phyloP scores from a whole-genome alignment of 495 filamentous ascomycete genomes.

The Cercophora samala region DNA sequence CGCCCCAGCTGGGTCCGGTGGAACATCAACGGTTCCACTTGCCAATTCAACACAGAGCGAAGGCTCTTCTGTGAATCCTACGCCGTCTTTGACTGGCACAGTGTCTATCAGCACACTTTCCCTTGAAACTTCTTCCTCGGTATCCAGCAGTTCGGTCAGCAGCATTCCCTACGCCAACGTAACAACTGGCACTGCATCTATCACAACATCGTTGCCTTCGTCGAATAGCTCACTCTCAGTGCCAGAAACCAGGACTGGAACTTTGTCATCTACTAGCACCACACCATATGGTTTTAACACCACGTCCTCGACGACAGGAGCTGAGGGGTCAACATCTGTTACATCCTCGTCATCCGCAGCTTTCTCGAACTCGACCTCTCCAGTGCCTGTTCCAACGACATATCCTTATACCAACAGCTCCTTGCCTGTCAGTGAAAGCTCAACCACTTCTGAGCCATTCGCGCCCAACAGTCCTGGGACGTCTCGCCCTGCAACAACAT shows the following conservation, averaged over 20 bases:
- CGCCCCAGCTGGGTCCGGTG: not conserved
- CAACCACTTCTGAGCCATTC: not conserved
- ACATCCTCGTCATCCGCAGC: not conserved
- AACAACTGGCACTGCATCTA: not conserved
- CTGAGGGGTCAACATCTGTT: not conserved
- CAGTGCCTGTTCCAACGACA: not conserved
- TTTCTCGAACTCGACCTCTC: not conserved
- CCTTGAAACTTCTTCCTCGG: not conserved
- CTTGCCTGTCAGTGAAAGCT: not conserved
- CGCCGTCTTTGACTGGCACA: slow-evolving; percentile 4
- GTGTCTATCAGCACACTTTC: slow-evolving; percentile 1
- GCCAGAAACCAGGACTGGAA: not conserved
- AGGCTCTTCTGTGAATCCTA: not conserved
- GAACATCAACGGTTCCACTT: not conserved
- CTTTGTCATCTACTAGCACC: not conserved
- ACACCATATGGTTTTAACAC: not conserved
- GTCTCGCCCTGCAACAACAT: not conserved
- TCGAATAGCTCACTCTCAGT: not conserved
- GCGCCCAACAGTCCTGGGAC: not conserved
- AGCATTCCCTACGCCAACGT: not conserved
- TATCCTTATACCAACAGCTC: not conserved
- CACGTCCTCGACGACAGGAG: not conserved
- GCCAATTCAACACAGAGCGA: not conserved
- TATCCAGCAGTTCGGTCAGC: not conserved
- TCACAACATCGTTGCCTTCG: not conserved